phyloP scores from a whole-genome alignment of 495 filamentous ascomycete species.

The Letharia columbiana region DNA sequence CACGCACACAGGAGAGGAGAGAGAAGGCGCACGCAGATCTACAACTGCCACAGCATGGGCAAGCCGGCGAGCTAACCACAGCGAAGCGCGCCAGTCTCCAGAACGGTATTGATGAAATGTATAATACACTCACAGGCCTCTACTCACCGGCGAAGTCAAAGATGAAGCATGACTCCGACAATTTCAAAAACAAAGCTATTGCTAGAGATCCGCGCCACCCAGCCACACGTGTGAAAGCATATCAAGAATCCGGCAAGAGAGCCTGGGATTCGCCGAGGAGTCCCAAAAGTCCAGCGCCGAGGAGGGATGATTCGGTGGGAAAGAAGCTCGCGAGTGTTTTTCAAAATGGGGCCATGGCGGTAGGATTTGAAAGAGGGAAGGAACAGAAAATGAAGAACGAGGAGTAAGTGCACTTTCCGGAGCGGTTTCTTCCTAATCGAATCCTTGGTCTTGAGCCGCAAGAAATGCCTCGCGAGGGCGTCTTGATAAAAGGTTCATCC shows the following conservation, averaged over 20 bases:
- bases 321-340: neutral
- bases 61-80: neutral
- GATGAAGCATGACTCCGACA: neutral
- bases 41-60: neutral
- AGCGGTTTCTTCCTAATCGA: neutral
- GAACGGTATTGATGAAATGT: neutral
- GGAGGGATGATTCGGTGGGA: neutral
- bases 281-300: neutral
- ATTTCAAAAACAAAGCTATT: neutral
- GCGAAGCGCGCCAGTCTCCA: constrained; percentile 1
- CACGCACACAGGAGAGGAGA: constrained; percentile 16
- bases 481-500: neutral
- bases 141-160: constrained; percentile 4
- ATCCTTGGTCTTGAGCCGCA: neutral
- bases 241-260: neutral
- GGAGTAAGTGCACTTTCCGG: constrained; percentile 19
- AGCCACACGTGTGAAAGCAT: neutral
- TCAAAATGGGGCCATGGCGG: neutral
- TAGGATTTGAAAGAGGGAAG: constrained; percentile 18
- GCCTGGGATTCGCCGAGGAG: neutral
- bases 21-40: constrained; percentile 5
- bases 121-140: neutral
- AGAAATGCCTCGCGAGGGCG: neutral
- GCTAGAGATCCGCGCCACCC: neutral
- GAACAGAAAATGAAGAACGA: constrained; percentile 23